Conservation (phyloP, 2,329 filamentous ascomycete species). For the Colletotrichum tropicicola region DNA sequence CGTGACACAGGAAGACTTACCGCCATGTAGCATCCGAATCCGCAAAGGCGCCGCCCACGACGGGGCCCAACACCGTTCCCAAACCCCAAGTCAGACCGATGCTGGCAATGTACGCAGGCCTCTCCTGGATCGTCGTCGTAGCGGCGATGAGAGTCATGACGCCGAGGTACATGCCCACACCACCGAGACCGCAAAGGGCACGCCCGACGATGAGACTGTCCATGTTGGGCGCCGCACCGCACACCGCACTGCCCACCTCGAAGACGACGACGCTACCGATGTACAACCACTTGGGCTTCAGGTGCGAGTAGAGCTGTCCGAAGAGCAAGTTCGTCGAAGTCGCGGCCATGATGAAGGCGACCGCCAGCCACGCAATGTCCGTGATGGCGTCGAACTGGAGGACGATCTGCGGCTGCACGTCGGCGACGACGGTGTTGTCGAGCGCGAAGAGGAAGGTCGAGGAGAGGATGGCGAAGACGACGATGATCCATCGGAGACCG, state of each 20-base stretch:
- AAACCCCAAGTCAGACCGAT: constrained; percentile 49
- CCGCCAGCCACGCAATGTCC: constrained; percentile 49
- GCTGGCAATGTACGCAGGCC: constrained; percentile 29
- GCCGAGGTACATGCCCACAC: constrained; percentile 31
- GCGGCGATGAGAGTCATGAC: constrained; percentile 23
- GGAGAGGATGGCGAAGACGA: constrained; percentile 31
- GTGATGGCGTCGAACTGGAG: constrained; percentile 42
- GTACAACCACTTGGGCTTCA: constrained; percentile 43
- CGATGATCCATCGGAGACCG: constrained; percentile 29
- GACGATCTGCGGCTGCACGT: constrained; percentile 51
- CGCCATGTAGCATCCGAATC: constrained; percentile 50
- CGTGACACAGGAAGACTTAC: not conserved
- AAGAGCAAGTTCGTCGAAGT: constrained; percentile 16
- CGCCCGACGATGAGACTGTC: constrained; percentile 54
- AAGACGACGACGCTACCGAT: constrained; percentile 42
- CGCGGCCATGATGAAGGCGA: constrained; percentile 37
- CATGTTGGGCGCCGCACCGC: constrained; percentile 50
- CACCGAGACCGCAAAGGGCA: constrained; percentile 50
- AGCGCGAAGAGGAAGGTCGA: constrained; percentile 46
- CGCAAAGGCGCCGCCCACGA: constrained; percentile 52
- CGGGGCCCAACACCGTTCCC: constrained; percentile 51
- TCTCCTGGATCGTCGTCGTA: constrained; percentile 23
- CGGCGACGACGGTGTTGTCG: constrained; percentile 55
- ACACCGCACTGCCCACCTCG: constrained; percentile 48
- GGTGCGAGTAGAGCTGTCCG: constrained; percentile 40